phyloP scores from a whole-genome alignment of 805 yeast species.

The Geotrichum ghanense region DNA sequence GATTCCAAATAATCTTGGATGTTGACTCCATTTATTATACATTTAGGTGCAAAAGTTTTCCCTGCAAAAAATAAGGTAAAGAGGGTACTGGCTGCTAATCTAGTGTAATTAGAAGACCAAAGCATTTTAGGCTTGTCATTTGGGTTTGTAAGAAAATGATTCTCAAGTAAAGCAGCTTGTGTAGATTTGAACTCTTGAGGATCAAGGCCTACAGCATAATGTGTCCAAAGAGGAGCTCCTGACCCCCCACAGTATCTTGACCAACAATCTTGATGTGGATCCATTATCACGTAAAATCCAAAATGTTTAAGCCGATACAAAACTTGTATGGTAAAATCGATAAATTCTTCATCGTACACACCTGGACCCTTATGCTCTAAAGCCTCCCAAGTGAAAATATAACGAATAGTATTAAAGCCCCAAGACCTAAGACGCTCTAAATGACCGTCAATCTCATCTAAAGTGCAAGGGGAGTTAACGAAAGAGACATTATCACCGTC shows the following conservation, averaged over 20 bases:
- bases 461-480: conserved; percentile 68
- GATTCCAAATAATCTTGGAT: conserved; percentile 67
- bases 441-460: conserved; percentile 62
- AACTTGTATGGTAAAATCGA: conserved; percentile 57
- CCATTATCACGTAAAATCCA: conserved; percentile 70
- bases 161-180: conserved; percentile 74
- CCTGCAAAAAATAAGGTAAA: conserved; percentile 83
- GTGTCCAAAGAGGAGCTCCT: conserved; percentile 91
- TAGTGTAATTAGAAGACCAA: conserved; percentile 78
- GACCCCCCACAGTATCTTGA: conserved; percentile 79
- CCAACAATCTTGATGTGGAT: conserved; percentile 94
- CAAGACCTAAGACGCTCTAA: conserved; percentile 56
- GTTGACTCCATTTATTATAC: conserved; percentile 55
- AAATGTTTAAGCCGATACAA: conserved; percentile 44
- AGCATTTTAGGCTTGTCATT: conserved; percentile 70
- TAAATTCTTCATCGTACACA: conserved; percentile 60
- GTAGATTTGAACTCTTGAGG: conserved; percentile 56
- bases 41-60: conserved; percentile 58
- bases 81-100: conserved; percentile 73
- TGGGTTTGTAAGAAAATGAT: conserved; percentile 39
- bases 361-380: conserved; percentile 83
- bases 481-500: conserved; percentile 64
- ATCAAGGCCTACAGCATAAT: conserved; percentile 76
- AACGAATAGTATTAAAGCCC: conserved; percentile 74
- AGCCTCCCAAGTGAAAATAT: conserved; percentile 82